These are phyloP conservation scores for Hyaloperonospora arabidopsidis DNA, from an alignment of 352 stramenopile genomes.

Conservation along the genomic window DNA sequence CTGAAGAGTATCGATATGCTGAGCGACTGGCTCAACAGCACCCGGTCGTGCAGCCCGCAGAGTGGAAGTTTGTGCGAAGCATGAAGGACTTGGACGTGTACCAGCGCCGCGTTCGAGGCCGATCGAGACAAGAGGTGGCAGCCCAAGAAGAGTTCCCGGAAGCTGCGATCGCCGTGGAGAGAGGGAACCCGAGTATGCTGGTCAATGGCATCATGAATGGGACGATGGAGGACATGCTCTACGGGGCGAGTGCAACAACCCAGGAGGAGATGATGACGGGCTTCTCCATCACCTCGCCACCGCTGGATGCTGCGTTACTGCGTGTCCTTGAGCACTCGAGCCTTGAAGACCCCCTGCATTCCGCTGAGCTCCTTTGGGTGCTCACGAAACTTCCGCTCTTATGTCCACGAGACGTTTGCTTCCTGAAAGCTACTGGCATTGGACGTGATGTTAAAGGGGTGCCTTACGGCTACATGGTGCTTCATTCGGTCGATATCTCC, in stretches of 20 bases:
- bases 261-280: constrained; percentile 30
- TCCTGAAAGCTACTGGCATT: constrained; percentile 37
- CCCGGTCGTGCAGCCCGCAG: constrained; percentile 23
- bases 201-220: constrained; percentile 25
- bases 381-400: constrained; percentile 29
- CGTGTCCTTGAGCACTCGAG: constrained; percentile 27
- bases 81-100: constrained; percentile 38
- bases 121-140: constrained; percentile 20
- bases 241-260: constrained; percentile 25
- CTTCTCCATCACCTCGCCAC: constrained; percentile 19
- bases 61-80: constrained; percentile 41
- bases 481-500: constrained; percentile 33
- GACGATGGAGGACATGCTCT: constrained; percentile 41
- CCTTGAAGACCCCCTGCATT: constrained; percentile 30
- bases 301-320: constrained; percentile 28
- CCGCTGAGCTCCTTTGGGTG: constrained; percentile 35
- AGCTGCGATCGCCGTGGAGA: constrained; percentile 14
- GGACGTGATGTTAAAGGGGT: constrained; percentile 22
- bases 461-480: constrained; percentile 35
- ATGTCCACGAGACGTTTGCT: constrained; percentile 32
- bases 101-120: constrained; percentile 18
- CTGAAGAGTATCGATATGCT: constrained; percentile 25
- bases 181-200: constrained; percentile 32
- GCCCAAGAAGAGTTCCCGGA: constrained; percentile 22
- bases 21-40: constrained; percentile 20